A percentile compares a stretch with the other conserved stretches of the same genome.
These are phyloP conservation scores for Anisogramma anomala DNA, from an alignment of 2,329 filamentous ascomycete species.

Conservation along the genomic window DNA sequence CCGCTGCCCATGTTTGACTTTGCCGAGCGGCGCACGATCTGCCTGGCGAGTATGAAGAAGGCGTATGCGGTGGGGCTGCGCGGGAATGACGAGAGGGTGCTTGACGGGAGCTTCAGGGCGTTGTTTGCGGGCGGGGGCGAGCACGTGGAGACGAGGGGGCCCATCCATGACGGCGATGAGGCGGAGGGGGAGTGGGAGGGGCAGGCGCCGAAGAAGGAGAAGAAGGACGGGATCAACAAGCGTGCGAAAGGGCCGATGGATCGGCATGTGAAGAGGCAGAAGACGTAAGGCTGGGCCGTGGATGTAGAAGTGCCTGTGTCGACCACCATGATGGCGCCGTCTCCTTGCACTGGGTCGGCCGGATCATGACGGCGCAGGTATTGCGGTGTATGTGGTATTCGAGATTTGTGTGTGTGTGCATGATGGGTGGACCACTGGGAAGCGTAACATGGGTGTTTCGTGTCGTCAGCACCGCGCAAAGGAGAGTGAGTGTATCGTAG, in stretches of 20 bases:
- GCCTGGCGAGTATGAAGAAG: slow-evolving; percentile 57
- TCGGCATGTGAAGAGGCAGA: slow-evolving; percentile 22
- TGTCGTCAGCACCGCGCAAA: too few relatives aligned
- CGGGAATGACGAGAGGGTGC: slow-evolving; percentile 49
- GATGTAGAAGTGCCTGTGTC: background rate
- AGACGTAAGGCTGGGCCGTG: slow-evolving; percentile 10
- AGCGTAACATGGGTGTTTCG: too few relatives aligned
- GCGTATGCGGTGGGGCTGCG: slow-evolving; percentile 55
- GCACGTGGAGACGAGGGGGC: slow-evolving; percentile 30
- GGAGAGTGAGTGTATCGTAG: too few relatives aligned
- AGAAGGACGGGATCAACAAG: slow-evolving; percentile 14
- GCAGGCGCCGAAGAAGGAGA: slow-evolving; percentile 17
- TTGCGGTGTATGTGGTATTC: too few relatives aligned
- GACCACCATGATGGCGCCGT: background rate
- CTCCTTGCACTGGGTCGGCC: too few relatives aligned
- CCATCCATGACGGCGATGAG: slow-evolving; percentile 22
- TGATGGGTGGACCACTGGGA: too few relatives aligned
- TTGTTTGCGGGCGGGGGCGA: slow-evolving; percentile 30
- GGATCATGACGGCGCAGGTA: too few relatives aligned
- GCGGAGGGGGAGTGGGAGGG: slow-evolving; percentile 24
- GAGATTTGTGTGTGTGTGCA: too few relatives aligned
- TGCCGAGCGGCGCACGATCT: slow-evolving; percentile 45
- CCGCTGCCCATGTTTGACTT: slow-evolving; percentile 75
- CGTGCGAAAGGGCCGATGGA: slow-evolving; percentile 23
- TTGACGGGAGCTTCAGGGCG: slow-evolving; percentile 46